A percentile compares a stretch with the other conserved stretches of the same genome.
Evolutionary conservation across 352 stramenopile genomes (phyloP).

Genomic region (Globisporangium iwayamae): DNA sequence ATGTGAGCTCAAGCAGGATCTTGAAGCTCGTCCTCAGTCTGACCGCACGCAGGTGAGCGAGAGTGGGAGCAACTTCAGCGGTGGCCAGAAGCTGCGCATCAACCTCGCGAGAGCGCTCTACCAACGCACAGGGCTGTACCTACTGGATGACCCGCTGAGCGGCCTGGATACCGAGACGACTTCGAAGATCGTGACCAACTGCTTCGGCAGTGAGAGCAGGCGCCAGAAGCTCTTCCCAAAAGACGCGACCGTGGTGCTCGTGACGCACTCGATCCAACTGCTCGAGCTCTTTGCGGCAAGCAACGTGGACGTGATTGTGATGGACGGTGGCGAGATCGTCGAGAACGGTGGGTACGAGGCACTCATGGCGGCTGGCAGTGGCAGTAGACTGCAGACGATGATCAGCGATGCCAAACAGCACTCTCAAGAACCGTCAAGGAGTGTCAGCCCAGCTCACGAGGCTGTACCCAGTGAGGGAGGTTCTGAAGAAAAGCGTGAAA

Average conservation of each 20-base stretch:
- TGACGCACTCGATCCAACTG: slow-evolving; percentile 75
- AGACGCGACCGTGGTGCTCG: slow-evolving; percentile 58
- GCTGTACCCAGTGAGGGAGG: background rate
- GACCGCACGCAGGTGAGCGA: slow-evolving; percentile 59
- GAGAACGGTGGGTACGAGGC: slow-evolving; percentile 34
- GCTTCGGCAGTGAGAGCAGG: slow-evolving; percentile 32
- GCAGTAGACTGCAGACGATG: slow-evolving; percentile 28
- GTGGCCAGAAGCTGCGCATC: slow-evolving; percentile 78
- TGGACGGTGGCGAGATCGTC: slow-evolving; percentile 51
- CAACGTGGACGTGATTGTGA: slow-evolving; percentile 42
- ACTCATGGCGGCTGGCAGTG: slow-evolving; percentile 19
- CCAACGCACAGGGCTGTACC: slow-evolving; percentile 54
- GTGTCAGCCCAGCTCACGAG: background rate
- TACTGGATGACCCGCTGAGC: slow-evolving; percentile 89
- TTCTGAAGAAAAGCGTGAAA: background rate
- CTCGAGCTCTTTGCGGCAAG: slow-evolving; percentile 46
- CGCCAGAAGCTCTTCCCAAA: slow-evolving; percentile 35
- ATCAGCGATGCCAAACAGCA: slow-evolving; percentile 13
- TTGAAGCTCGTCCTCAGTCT: slow-evolving; percentile 35
- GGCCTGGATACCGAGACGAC: slow-evolving; percentile 71
- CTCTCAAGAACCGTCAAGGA: background rate
- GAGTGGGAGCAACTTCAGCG: slow-evolving; percentile 82
- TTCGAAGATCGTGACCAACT: slow-evolving; percentile 41
- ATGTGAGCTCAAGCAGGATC: slow-evolving; percentile 75
- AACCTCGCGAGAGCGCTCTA: slow-evolving; percentile 86